Evolutionary conservation across 768 basidiomycete species (phyloP), one percentile per base, ranked within the genome.

Genomic region (Cystobasidium tubakii): DNA sequence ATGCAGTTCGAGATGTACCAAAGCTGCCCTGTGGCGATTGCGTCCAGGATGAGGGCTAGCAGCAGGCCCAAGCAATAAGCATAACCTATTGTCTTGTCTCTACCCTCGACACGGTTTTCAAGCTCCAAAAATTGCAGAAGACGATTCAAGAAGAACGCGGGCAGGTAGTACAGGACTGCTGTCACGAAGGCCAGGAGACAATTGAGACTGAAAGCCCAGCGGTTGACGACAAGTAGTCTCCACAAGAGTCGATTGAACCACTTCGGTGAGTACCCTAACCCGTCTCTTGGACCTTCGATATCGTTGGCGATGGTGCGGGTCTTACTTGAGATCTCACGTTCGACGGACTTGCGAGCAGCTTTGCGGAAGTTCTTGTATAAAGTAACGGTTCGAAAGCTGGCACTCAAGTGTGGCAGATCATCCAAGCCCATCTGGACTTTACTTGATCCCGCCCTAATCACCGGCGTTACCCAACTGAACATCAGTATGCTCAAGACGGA

Each of bases 71-170:
- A 9, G 72, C 72, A 75, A 50, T 73, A 75, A n/a, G 66, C 57
- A 36, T 76, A 50, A 39, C 72, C 70, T 12, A 75, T 17, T 10
- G 55, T 25, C 25, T 21, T 42, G 29, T 33, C 39, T 31, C 64
- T 60, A 3, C 12, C 15, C 12, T 34, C 55, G 10, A 12, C 46
- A n/a, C 25, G 42, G 19, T 57, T 43, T 13, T 60, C 43, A 29
- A 29, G 6, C 54, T 79, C 78, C 60, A 79, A 74, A 62, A 76
- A 77, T 23, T 54, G 25, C 19, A 79, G 77, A 65, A 79, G 54
- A 1, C 53, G 62, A 23, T 78, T 74, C n/a, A 79, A 77, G 75
- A 79, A 78, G 73, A 77, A 78, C 10, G 79, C 79, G 6, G 78
- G 78, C 27, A 75, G 70, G 73, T 79, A 79, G 77, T 66, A 75